Base-by-base conservation (phyloP, 208 protist genomes). In the Tritrichomonas foetus region DNA sequence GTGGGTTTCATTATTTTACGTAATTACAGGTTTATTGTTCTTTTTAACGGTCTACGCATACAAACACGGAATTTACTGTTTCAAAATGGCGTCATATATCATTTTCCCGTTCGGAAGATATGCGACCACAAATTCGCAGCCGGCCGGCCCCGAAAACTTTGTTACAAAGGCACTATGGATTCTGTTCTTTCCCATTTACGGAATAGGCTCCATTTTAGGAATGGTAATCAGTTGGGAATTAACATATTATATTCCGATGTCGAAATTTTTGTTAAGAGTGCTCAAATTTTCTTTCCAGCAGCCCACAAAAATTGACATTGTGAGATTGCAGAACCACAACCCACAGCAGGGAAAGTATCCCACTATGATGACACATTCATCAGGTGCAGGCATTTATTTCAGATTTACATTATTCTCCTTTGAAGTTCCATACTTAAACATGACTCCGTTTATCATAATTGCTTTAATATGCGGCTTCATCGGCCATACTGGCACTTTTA, bases 231-330 rank as follows among this genome's bases (percentile, higher is more conserved):
- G n/a, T 22, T 89, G 78, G 78, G 78, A 89, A 39, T 47, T 89
- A 39, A 33, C 44, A 13, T 89, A 61, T 61, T 89, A 53, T n/a
- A 89, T 89, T 89, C 78, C 78, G 8, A 89, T 89, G 78, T 25
- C 47, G 2, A 89, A 89, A 57, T 53, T 49, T 11, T 20, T 89
- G 16, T 89, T 89, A 14, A 89, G 41, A 36, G 20, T 53, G 16
- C 20, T 89, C 0, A 53, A 57, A 39, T 27, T 89, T 14, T 89
- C 47, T 53, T 57, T 49, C 2, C 14, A 25, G 1, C 53, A 57
- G 47, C 33, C 33, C 0, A 57, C 47, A 57, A 27, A 14, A 20
- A 61, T 89, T 27, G 53, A 61, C 16, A 61, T 61, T 16, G 53
- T 61, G 11, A 61, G 16, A 61, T 61, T 61, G 16, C 11, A 22